phyloP scores from a whole-genome alignment of 352 stramenopile species.

The Phytopythium kandeliae region DNA sequence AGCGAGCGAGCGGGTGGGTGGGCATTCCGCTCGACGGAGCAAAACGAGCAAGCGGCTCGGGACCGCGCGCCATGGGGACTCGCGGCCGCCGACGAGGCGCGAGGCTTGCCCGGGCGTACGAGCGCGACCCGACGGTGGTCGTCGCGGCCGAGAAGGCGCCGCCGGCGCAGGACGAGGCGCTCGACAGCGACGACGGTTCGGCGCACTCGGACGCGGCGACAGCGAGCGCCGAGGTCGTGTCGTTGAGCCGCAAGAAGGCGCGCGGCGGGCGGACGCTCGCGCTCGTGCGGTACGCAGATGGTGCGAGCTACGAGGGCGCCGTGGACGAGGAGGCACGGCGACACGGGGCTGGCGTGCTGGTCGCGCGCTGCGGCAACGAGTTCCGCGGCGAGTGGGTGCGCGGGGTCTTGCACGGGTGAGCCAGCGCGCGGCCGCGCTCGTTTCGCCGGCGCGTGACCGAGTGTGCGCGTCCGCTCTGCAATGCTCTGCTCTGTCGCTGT shows the following conservation, averaged over 20 bases:
- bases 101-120: conserved; percentile 16
- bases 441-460: conserved; percentile 1
- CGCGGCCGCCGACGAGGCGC: conserved; percentile 45
- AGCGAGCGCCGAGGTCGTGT: conserved; percentile 39
- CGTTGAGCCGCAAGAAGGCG: conserved; percentile 43
- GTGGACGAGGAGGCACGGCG: conserved; percentile 37
- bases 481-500: too few relatives aligned
- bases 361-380: conserved; percentile 48
- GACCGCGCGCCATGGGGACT: conserved; percentile 49
- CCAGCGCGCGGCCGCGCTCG: not conserved
- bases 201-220: conserved; percentile 9
- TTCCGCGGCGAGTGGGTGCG: conserved; percentile 82
- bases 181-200: not conserved
- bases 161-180: conserved; percentile 3
- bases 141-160: conserved; percentile 14
- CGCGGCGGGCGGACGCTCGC: conserved; percentile 20
- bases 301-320: conserved; percentile 60
- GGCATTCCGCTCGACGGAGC: too few relatives aligned
- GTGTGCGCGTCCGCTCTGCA: not conserved
- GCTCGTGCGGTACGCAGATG: conserved; percentile 56
- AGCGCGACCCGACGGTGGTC: conserved; percentile 13
- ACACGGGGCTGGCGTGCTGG: conserved; percentile 57
- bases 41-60: too few relatives aligned
- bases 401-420: conserved; percentile 81
- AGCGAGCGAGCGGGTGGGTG: too few relatives aligned